Percentiles rank a stretch among this genome's conserved stretches.
phyloP scores from a whole-genome alignment of 257 asterid genomes.

The Solanum chilense region DNA sequence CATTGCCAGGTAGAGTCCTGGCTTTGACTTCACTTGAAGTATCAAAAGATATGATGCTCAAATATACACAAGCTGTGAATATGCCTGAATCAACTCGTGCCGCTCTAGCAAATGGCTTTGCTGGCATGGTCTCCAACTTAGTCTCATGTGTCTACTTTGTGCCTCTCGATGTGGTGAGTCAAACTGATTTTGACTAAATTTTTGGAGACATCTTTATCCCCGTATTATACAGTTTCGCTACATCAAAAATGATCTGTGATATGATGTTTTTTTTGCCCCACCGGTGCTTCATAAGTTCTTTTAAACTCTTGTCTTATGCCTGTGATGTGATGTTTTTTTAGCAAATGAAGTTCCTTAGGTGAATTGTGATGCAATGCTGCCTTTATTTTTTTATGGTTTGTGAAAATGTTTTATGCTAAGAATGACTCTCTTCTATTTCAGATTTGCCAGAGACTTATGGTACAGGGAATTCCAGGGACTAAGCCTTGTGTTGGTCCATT shows the following conservation, averaged over 20 bases:
- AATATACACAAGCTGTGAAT: conserved; percentile 41
- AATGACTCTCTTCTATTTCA: conserved; percentile 1
- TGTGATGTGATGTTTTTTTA: no score
- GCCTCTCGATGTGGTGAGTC: conserved; percentile 82
- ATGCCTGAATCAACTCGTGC: conserved; percentile 77
- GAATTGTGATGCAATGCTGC: no score
- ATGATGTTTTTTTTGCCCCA: no score
- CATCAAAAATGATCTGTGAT: no score
- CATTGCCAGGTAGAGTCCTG: conserved; percentile 92
- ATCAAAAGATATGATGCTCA: conserved; percentile 63
- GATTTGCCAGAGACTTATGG: conserved; percentile 90
- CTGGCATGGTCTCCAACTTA: conserved; percentile 85
- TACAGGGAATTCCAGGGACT: conserved; percentile 88
- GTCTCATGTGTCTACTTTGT: conserved; percentile 78
- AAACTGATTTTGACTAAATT: no score
- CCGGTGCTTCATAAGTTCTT: no score
- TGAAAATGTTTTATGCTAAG: neutral
- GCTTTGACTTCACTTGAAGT: conserved; percentile 83
- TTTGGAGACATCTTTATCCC: no score
- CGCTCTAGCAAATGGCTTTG: conserved; percentile 70
- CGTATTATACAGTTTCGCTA: no score
- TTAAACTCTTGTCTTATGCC: no score
- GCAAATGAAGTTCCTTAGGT: no score
- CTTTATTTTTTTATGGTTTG: no score
- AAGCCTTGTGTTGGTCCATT: conserved; percentile 59